Conservation (phyloP, 257 asterid species). For the Coffea canephora region DNA sequence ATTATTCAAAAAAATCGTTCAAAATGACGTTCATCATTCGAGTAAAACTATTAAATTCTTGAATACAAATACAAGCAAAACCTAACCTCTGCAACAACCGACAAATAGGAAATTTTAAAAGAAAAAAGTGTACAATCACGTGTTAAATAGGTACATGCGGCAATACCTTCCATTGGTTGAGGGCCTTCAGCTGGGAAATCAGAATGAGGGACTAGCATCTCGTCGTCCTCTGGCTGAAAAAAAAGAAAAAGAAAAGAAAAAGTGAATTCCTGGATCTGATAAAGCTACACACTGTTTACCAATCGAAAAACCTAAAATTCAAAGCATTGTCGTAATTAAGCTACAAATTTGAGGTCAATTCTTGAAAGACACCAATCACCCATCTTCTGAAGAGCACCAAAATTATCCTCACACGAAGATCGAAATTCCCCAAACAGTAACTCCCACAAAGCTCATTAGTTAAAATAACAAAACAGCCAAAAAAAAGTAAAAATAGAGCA, state of each 20-base stretch:
- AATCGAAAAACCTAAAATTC: conserved; percentile 21
- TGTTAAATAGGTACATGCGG: neutral
- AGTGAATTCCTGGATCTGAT: conserved; percentile 30
- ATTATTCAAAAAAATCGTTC: neutral
- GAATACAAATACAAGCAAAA: neutral
- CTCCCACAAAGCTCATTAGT: conserved; percentile 13
- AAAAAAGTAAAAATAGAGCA: conserved; percentile 15
- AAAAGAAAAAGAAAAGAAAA: conserved; percentile 18
- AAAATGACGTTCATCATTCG: conserved; percentile 7
- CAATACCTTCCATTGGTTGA: conserved; percentile 74
- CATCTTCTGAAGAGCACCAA: neutral
- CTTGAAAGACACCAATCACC: neutral
- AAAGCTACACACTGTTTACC: conserved; percentile 22
- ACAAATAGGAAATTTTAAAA: neutral
- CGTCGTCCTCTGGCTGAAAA: conserved; percentile 58
- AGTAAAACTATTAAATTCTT: neutral
- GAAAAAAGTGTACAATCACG: conserved; percentile 2
- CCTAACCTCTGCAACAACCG: neutral
- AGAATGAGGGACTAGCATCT: conserved; percentile 65
- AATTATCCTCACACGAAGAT: conserved; percentile 12
- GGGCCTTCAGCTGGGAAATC: conserved; percentile 55
- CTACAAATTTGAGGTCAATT: conserved; percentile 20
- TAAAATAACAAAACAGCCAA: conserved; percentile 18
- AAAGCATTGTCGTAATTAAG: conserved; percentile 13
- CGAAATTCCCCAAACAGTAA: conserved; percentile 8